These are phyloP conservation scores for Elsinoe batatas DNA, from an alignment of 2,329 filamentous ascomycete genomes.

Conservation along the genomic window DNA sequence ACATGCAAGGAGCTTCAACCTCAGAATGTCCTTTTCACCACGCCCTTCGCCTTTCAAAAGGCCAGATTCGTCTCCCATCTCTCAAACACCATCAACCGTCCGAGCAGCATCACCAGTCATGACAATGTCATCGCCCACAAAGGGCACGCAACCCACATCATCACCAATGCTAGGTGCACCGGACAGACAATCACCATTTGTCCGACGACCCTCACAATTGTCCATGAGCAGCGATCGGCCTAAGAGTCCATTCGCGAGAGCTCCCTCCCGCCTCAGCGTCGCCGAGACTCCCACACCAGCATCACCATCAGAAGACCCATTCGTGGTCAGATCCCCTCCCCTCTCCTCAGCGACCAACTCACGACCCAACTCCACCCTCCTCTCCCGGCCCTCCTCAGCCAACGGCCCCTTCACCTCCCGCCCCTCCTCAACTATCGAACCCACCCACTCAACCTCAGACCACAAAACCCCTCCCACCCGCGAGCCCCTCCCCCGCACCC, in stretches of 20 bases:
- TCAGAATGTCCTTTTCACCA: constrained; percentile 31
- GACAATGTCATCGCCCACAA: constrained; percentile 17
- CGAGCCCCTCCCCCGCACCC: constrained; percentile 30
- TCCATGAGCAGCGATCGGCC: constrained; percentile 22
- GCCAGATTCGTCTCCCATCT: constrained; percentile 30
- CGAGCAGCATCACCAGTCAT: constrained; percentile 19
- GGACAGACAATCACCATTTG: constrained; percentile 27
- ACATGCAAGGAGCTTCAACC: constrained; percentile 11
- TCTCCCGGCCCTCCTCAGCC: constrained; percentile 20
- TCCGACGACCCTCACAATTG: constrained; percentile 28
- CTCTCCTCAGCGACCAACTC: constrained; percentile 5
- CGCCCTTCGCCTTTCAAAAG: constrained; percentile 37
- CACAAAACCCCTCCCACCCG: constrained; percentile 15
- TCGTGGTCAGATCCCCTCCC: constrained; percentile 14
- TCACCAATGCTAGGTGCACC: constrained; percentile 15
- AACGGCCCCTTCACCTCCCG: constrained; percentile 21
- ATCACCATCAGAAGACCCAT: constrained; percentile 13
- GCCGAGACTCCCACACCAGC: constrained; percentile 17
- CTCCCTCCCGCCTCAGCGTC: constrained; percentile 23
- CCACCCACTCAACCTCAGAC: constrained; percentile 18
- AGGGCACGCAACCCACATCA: constrained; percentile 14
- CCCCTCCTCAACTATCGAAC: constrained; percentile 20
- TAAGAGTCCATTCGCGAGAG: constrained; percentile 27
- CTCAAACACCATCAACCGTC: constrained; percentile 31
- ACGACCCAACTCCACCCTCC: constrained; percentile 15